phyloP scores from a whole-genome alignment of 805 yeast genomes.

The Scheffersomyces lignosus region DNA sequence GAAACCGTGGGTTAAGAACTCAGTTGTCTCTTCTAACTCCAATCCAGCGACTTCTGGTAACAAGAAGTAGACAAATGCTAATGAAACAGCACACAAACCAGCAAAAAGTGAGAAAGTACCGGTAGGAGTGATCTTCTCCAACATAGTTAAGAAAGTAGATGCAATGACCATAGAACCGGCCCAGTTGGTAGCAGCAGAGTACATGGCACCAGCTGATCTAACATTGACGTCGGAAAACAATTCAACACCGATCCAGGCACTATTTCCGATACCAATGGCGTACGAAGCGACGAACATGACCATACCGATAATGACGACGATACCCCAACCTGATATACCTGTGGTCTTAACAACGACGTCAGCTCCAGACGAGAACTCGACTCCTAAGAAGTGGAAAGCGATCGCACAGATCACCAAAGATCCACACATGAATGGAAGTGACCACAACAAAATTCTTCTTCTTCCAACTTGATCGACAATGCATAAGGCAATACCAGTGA shows the following conservation, averaged over 20 bases:
- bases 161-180: conserved; percentile 90
- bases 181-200: conserved; percentile 94
- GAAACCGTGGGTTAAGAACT: conserved; percentile 79
- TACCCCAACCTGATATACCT: conserved; percentile 80
- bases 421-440: conserved; percentile 83
- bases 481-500: conserved; percentile 82
- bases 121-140: conserved; percentile 88
- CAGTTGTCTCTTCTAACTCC: conserved; percentile 88
- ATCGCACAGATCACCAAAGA: conserved; percentile 80
- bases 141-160: conserved; percentile 90
- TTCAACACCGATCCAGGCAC: conserved; percentile 98
- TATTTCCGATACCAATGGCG: conserved; percentile 94
- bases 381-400: conserved; percentile 84
- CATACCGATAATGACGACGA: conserved; percentile 81
- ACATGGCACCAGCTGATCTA: conserved; percentile 88
- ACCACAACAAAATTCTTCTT: conserved; percentile 71
- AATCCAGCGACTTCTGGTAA: conserved; percentile 92
- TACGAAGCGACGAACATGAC: conserved; percentile 85
- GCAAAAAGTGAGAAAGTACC: conserved; percentile 94
- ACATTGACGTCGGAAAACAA: conserved; percentile 86
- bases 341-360: conserved; percentile 33
- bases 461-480: conserved; percentile 89
- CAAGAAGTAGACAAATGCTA: conserved; percentile 74
- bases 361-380: conserved; percentile 53
- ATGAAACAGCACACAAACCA: conserved; percentile 70